Percentiles rank a stretch among this genome's conserved stretches.
phyloP scores from a whole-genome alignment of 1,284 basidiomycete genomes.

The Earliella scabrosa region DNA sequence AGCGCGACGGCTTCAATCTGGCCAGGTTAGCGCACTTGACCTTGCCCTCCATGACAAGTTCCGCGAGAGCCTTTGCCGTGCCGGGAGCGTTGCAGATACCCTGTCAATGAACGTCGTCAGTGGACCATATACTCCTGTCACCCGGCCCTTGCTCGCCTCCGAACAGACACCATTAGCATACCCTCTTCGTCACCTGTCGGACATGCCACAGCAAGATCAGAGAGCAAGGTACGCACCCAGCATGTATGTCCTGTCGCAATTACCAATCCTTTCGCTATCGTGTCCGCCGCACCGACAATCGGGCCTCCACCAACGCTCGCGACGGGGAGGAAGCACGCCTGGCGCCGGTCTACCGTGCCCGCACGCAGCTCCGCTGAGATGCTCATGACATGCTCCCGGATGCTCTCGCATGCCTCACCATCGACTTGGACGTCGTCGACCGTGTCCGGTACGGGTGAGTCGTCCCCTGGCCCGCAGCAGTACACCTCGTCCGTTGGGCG shows the following conservation, averaged over 20 bases:
- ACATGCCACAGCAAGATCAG: not conserved
- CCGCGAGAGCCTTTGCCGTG: slow-evolving; percentile 62
- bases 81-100: slow-evolving; percentile 77
- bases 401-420: slow-evolving; percentile 52
- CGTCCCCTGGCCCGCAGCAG: slow-evolving; percentile 70
- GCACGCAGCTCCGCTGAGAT: slow-evolving; percentile 59
- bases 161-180: too few species aligned
- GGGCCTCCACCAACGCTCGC: slow-evolving; percentile 56
- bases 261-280: slow-evolving; percentile 55
- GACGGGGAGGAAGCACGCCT: slow-evolving; percentile 73
- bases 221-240: slow-evolving; percentile 29
- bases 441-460: slow-evolving; percentile 55
- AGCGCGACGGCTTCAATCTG: slow-evolving; percentile 37
- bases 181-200: too few species aligned
- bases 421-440: slow-evolving; percentile 69
- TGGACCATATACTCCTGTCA: not conserved
- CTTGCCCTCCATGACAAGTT: slow-evolving; percentile 61
- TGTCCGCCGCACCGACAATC: slow-evolving; percentile 58
- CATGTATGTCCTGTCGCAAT: slow-evolving; percentile 74
- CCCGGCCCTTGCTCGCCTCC: too few species aligned
- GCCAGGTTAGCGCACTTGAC: slow-evolving; percentile 54
- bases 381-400: slow-evolving; percentile 56
- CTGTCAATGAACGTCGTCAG: slow-evolving; percentile 36
- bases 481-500: slow-evolving; percentile 72
- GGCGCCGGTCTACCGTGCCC: slow-evolving; percentile 53